Percentiles rank a stretch among this genome's conserved stretches.
Conservation (phyloP, 257 asterid genomes). For the Marsdenia floribunda region DNA sequence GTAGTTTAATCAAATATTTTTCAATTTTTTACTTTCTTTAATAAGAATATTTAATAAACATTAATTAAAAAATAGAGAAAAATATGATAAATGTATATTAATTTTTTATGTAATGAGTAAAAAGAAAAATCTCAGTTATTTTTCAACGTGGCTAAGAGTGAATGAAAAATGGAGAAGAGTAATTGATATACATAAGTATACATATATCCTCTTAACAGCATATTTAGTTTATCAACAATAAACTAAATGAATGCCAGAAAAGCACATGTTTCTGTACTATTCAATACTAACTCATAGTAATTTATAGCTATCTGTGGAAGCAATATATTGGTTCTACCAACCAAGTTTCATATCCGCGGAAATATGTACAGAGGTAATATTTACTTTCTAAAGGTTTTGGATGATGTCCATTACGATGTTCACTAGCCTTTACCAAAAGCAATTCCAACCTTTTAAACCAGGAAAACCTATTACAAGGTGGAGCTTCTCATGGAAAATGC, state of each 20-base stretch:
- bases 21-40: too few relatives aligned
- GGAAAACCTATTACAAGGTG: slow-evolving; percentile 4
- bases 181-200: too few relatives aligned
- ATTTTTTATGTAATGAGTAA: too few relatives aligned
- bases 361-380: slow-evolving; percentile 2
- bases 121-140: too few relatives aligned
- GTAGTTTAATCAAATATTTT: too few relatives aligned
- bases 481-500: not conserved
- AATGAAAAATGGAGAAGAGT: too few relatives aligned
- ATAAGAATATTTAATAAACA: too few relatives aligned
- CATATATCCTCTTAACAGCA: too few relatives aligned
- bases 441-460: not conserved
- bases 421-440: not conserved
- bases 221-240: slow-evolving; percentile 5
- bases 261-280: not conserved
- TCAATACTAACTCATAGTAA: not conserved
- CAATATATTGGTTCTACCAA: not conserved
- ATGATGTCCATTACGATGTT: not conserved
- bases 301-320: not conserved
- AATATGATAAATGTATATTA: too few relatives aligned
- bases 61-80: too few relatives aligned
- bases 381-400: not conserved
- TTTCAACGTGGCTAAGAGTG: too few relatives aligned
- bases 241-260: not conserved
- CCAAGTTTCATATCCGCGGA: slow-evolving; percentile 6